A percentile compares a stretch with the other conserved stretches of the same genome.
phyloP scores from a whole-genome alignment of 345 rosid genomes.

The Aquilaria yunnanensis region DNA sequence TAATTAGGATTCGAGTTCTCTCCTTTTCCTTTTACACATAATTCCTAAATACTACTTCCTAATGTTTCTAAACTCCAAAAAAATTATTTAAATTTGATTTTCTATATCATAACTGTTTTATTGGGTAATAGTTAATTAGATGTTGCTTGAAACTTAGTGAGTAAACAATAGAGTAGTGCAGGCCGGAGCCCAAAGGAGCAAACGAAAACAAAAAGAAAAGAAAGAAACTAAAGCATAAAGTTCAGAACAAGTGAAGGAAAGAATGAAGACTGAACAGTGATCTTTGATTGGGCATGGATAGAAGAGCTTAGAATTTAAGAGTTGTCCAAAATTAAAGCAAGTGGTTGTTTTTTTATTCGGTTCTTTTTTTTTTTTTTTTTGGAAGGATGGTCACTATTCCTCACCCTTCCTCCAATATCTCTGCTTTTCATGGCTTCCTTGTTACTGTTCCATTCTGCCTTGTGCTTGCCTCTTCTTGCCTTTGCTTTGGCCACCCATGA shows the following conservation, averaged over 20 bases:
- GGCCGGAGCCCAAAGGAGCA: constrained; percentile 19
- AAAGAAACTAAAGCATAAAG: constrained; percentile 27
- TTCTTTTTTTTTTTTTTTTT: not conserved
- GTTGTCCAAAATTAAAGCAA: constrained; percentile 28
- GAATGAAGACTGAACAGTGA: constrained; percentile 20
- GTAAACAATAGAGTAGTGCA: not conserved
- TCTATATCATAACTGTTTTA: too few species aligned
- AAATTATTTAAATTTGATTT: too few species aligned
- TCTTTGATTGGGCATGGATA: constrained; percentile 23
- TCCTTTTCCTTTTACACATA: too few species aligned
- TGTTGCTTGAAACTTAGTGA: too few species aligned
- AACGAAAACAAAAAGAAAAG: constrained; percentile 9
- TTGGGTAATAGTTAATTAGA: too few species aligned
- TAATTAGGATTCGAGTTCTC: too few species aligned
- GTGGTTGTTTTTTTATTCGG: constrained; percentile 9
- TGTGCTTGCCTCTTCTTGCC: constrained; percentile 19
- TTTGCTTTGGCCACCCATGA: constrained; percentile 17
- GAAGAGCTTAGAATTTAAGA: constrained; percentile 42
- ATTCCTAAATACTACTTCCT: too few species aligned
- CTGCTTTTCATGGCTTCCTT: constrained; percentile 38
- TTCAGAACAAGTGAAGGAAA: constrained; percentile 22
- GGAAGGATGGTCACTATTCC: constrained; percentile 11
- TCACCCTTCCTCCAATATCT: constrained; percentile 25
- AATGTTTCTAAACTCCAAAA: too few species aligned
- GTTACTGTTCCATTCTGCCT: constrained; percentile 13